Percentiles rank a stretch among this genome's conserved stretches.
Evolutionary conservation across 2,329 filamentous ascomycete species (phyloP).

Genomic region (Cladosporium sp.): DNA sequence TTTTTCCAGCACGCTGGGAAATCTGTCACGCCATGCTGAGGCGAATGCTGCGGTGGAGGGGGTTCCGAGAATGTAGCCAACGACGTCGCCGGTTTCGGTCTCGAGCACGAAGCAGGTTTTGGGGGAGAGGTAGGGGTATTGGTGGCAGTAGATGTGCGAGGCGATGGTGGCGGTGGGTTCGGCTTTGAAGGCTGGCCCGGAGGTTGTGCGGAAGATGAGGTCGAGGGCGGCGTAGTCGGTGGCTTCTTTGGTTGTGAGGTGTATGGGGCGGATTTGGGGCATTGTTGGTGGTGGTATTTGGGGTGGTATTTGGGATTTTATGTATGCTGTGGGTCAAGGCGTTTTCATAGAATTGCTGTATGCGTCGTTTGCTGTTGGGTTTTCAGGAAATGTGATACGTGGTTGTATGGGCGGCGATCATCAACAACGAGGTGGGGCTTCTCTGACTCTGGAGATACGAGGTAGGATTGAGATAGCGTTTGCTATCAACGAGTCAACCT

Average conservation of each 20-base stretch:
- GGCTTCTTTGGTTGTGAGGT: not conserved
- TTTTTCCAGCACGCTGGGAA: constrained; percentile 28
- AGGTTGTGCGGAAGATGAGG: constrained; percentile 16
- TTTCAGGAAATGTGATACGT: not conserved
- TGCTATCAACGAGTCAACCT: no score
- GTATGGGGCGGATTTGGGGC: constrained; percentile 3
- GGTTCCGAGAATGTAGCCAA: constrained; percentile 43
- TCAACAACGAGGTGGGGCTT: not conserved
- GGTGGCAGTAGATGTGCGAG: constrained; percentile 27
- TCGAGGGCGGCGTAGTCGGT: constrained; percentile 13
- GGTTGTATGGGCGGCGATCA: not conserved
- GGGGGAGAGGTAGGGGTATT: constrained; percentile 35
- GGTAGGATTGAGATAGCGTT: not conserved
- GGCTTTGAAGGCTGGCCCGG: constrained; percentile 8
- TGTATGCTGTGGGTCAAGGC: not conserved
- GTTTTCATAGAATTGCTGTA: not conserved
- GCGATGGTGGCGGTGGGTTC: constrained; percentile 13
- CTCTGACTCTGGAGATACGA: not conserved
- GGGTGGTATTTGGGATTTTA: not conserved
- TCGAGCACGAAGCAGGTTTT: constrained; percentile 40
- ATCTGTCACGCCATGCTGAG: constrained; percentile 32
- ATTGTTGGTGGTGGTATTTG: not conserved
- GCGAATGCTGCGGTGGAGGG: constrained; percentile 32
- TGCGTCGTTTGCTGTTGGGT: not conserved
- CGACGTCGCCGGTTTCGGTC: constrained; percentile 33